Percentiles rank a stretch among this genome's conserved stretches.
phyloP scores from a whole-genome alignment of 2,329 filamentous ascomycete genomes.

The Periglandula ipomoeae region DNA sequence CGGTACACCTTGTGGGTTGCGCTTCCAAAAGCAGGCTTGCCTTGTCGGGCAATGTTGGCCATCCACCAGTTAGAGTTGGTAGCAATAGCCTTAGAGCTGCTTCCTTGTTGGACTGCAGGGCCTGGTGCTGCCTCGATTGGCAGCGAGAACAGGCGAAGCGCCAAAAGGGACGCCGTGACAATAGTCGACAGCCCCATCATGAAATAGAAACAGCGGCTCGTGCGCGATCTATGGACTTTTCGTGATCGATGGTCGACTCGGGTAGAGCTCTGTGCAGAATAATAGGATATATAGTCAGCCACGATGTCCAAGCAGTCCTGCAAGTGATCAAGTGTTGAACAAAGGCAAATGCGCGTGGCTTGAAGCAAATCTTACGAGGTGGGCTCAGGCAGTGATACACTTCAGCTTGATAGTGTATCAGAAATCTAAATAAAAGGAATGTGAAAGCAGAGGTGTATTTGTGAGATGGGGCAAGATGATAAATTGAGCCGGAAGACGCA shows the following conservation, averaged over 20 bases:
- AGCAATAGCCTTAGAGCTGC: conserved; percentile 13
- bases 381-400: not conserved
- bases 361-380: not conserved
- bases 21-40: conserved; percentile 49
- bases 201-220: conserved; percentile 24
- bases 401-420: not conserved
- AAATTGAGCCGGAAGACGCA: not conserved
- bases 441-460: not conserved
- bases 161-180: conserved; percentile 32
- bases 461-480: not conserved
- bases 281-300: not conserved
- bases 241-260: not conserved
- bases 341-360: not conserved
- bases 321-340: not conserved
- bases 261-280: not conserved
- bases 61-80: conserved; percentile 59
- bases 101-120: conserved; percentile 7
- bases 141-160: conserved; percentile 31
- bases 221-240: not conserved
- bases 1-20: conserved; percentile 61
- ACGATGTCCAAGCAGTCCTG: not conserved
- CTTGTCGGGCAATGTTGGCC: conserved; percentile 58
- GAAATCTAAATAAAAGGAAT: not conserved
- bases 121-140: conserved; percentile 23
- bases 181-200: conserved; percentile 36